Evolutionary conservation across 192 early-diverging fungal genomes (phyloP).

Genomic region (Polychytrium aggregatum): DNA sequence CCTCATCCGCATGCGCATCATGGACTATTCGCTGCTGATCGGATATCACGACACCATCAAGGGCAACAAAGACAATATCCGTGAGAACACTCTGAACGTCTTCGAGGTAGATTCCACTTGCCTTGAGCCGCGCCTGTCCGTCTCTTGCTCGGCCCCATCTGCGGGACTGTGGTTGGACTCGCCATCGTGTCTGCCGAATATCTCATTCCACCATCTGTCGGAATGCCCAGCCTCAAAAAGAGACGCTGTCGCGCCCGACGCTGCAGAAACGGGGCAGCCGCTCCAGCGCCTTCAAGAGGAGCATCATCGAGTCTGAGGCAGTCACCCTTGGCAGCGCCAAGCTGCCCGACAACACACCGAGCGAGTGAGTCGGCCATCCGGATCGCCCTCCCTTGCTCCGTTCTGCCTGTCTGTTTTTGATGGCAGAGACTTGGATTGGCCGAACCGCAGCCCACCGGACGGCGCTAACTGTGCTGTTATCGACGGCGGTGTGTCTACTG

Average conservation of each 20-base stretch:
- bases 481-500: no score
- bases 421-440: no score
- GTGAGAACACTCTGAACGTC: slow-evolving; percentile 80
- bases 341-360: slow-evolving; percentile 41
- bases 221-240: neutral
- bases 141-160: no score
- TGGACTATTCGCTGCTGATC: slow-evolving; percentile 97
- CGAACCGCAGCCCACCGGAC: no score
- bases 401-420: slow-evolving; percentile 4
- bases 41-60: slow-evolving; percentile 79
- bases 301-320: no score
- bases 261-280: slow-evolving; percentile 2
- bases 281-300: slow-evolving; percentile 4
- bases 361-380: slow-evolving; percentile 30
- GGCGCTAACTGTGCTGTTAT: no score
- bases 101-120: slow-evolving; percentile 67
- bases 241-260: slow-evolving; percentile 6
- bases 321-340: no score
- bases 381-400: neutral
- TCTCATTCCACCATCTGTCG: no score
- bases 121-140: no score
- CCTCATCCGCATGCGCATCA: slow-evolving; percentile 70
- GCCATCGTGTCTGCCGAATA: no score
- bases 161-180: no score
- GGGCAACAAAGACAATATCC: slow-evolving; percentile 80